Percentiles rank a stretch among this genome's conserved stretches.
Conservation (phyloP, 2,329 filamentous ascomycete genomes). For the Sporothrix pallida region DNA sequence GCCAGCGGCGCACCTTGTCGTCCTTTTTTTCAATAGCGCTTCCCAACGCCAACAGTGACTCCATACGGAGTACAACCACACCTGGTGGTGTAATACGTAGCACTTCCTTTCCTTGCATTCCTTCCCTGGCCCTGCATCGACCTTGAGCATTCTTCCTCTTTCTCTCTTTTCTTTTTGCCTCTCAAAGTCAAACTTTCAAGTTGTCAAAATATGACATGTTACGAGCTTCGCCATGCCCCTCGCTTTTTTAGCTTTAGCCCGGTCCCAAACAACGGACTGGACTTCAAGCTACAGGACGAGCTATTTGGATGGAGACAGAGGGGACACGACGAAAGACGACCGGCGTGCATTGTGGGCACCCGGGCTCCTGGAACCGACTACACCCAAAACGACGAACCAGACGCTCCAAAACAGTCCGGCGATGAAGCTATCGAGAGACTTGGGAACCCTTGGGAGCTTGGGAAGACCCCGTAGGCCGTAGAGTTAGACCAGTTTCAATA, state of each 20-base stretch:
- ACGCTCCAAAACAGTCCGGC: too few species aligned
- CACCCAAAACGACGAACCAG: too few species aligned
- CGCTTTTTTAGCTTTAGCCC: constrained; percentile 4
- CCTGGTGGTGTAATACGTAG: background rate
- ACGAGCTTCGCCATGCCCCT: background rate
- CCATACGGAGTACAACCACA: constrained; percentile 24
- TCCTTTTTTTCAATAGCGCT: background rate
- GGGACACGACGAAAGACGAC: background rate
- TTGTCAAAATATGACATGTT: constrained; percentile 4
- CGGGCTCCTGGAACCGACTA: too few species aligned
- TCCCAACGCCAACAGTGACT: background rate
- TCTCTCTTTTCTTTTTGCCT: too few species aligned
- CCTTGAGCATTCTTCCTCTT: too few species aligned
- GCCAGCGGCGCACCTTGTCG: background rate
- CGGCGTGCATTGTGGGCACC: constrained; percentile 8
- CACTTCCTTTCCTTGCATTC: background rate
- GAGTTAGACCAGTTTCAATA: background rate
- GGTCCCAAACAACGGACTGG: background rate
- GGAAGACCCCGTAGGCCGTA: too few species aligned
- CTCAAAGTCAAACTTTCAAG: background rate
- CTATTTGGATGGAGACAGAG: constrained; percentile 2
- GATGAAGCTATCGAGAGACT: constrained; percentile 4
- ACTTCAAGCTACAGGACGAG: too few species aligned
- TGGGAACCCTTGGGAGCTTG: too few species aligned
- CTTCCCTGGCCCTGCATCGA: background rate